phyloP scores from a whole-genome alignment of 2,329 filamentous ascomycete species.

The Ophiocordyceps robertsii region DNA sequence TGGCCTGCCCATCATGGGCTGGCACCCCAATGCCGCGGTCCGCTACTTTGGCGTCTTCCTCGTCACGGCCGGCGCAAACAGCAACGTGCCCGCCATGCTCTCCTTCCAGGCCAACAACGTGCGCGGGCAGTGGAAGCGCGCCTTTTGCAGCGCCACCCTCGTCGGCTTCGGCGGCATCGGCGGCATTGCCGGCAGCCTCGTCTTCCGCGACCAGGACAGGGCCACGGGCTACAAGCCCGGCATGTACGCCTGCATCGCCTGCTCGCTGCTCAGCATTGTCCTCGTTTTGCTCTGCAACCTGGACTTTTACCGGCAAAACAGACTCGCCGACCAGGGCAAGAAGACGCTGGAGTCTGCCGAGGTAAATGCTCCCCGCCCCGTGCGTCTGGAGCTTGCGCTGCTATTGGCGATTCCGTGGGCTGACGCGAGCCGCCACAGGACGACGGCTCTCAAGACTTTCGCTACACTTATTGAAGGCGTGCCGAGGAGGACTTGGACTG shows the following conservation, averaged over 20 bases:
- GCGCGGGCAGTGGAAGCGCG: conserved; percentile 78
- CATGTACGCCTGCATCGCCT: conserved; percentile 41
- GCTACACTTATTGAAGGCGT: not conserved
- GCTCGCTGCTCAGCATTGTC: conserved; percentile 29
- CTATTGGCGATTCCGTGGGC: not conserved
- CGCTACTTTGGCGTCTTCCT: conserved; percentile 68
- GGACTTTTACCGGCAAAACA: conserved; percentile 30
- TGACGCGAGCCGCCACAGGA: not conserved
- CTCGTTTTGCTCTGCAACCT: conserved; percentile 27
- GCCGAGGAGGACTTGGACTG: not conserved
- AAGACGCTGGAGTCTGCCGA: conserved; percentile 35
- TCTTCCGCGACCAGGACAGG: conserved; percentile 50
- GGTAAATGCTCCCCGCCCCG: conserved; percentile 14
- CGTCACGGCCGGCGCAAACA: conserved; percentile 62
- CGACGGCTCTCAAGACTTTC: not conserved
- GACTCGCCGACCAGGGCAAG: conserved; percentile 38
- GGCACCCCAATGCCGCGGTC: conserved; percentile 37
- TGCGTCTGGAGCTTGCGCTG: not conserved
- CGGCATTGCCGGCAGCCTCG: conserved; percentile 60
- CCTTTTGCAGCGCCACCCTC: conserved; percentile 62
- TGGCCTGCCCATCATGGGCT: conserved; percentile 62
- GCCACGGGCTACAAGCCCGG: conserved; percentile 38
- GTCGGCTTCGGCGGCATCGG: conserved; percentile 68
- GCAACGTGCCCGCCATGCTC: conserved; percentile 62
- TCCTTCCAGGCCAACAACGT: conserved; percentile 83